Evolutionary conservation across 306 rosid species (phyloP).

Genomic region (Vigna mungo): DNA sequence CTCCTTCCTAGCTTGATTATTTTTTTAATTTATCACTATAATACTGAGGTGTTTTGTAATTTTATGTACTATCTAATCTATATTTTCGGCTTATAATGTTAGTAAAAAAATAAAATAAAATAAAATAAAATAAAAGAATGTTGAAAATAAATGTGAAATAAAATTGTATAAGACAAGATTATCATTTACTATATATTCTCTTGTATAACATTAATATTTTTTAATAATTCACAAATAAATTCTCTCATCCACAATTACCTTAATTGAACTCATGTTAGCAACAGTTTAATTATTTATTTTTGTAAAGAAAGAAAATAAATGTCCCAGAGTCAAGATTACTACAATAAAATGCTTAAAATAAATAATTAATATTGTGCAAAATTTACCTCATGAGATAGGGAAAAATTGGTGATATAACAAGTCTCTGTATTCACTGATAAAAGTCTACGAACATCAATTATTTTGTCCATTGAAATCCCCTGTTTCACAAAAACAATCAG

Average conservation of each 20-base stretch:
- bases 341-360: no score
- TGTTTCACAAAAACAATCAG: conserved; percentile 48
- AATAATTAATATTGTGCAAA: not conserved
- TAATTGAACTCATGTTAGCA: not conserved
- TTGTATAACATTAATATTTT: no score
- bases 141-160: no score
- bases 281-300: no score
- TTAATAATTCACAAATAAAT: not conserved
- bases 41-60: not conserved
- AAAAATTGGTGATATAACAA: conserved; percentile 77
- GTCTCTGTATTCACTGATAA: conserved; percentile 68
- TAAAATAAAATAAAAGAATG: not conserved
- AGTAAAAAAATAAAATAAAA: no score
- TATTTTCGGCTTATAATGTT: not conserved
- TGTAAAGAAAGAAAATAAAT: not conserved
- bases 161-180: no score
- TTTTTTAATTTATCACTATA: no score
- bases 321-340: not conserved
- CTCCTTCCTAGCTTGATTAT: not conserved
- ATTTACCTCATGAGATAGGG: conserved; percentile 84
- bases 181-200: no score
- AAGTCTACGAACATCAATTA: conserved; percentile 81
- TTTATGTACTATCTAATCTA: no score
- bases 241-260: not conserved
- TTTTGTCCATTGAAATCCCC: conserved; percentile 96